Evolutionary conservation across 23 red algal species (phyloP).

Genomic region (Agarophyton chilense): DNA sequence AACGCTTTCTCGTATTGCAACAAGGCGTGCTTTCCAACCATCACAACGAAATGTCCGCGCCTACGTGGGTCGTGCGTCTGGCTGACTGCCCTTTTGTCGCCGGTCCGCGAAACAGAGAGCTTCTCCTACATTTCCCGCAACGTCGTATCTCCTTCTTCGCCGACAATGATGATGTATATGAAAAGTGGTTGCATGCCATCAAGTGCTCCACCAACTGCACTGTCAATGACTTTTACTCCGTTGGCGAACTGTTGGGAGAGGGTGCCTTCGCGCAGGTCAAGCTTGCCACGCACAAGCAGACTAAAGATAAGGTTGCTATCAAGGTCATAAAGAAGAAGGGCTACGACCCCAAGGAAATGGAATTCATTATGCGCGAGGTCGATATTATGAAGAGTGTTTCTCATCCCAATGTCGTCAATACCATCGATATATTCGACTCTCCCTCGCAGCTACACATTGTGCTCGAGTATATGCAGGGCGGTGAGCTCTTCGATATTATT

Average conservation of each 20-base stretch:
- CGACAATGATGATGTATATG: constrained; percentile 45
- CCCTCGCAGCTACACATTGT: constrained; percentile 71
- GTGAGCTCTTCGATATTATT: constrained; percentile 93
- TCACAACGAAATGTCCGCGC: constrained; percentile 57
- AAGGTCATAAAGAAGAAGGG: constrained; percentile 86
- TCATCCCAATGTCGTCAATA: constrained; percentile 86
- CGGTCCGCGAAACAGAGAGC: constrained; percentile 70
- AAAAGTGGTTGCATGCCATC: constrained; percentile 73
- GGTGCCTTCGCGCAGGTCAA: constrained; percentile 92
- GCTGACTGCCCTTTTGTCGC: constrained; percentile 71
- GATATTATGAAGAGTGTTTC: constrained; percentile 79
- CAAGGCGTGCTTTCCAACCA: constrained; percentile 78
- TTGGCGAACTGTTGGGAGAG: constrained; percentile 87
- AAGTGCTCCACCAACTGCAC: constrained; percentile 53
- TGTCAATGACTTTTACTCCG: constrained; percentile 91
- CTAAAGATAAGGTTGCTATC: constrained; percentile 73
- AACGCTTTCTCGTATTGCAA: constrained; percentile 77
- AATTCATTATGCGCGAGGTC: constrained; percentile 87
- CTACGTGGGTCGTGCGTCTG: constrained; percentile 79
- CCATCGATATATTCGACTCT: constrained; percentile 87
- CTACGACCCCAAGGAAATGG: constrained; percentile 72
- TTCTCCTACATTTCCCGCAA: constrained; percentile 64
- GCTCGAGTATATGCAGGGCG: constrained; percentile 81
- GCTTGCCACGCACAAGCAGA: constrained; percentile 56
- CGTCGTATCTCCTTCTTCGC: constrained; percentile 90